These are phyloP conservation scores for Corymbia maculata DNA, from an alignment of 345 rosid genomes.

Conservation along the genomic window DNA sequence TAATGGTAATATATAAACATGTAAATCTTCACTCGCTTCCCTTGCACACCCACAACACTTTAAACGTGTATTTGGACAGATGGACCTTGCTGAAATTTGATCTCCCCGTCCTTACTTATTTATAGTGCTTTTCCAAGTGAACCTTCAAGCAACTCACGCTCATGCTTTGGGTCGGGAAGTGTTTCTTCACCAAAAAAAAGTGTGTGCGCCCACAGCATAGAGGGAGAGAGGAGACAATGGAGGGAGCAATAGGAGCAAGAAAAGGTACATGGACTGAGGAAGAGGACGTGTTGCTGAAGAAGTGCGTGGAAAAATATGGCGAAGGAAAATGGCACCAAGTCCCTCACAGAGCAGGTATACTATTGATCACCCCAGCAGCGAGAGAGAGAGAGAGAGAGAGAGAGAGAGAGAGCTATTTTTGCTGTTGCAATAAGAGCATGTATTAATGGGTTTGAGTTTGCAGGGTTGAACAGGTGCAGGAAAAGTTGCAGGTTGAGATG, in stretches of 20 bases:
- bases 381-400: neutral
- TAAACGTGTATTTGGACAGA: neutral
- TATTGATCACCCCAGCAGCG: neutral
- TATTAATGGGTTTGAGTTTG: neutral
- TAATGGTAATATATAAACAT: too few species aligned
- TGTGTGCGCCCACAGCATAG: neutral
- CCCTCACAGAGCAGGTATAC: constrained; percentile 1
- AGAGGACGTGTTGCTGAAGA: constrained; percentile 22
- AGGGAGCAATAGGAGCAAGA: neutral
- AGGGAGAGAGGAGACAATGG: neutral
- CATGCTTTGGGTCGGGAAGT: neutral
- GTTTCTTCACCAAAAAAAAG: neutral
- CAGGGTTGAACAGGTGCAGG: constrained; percentile 48
- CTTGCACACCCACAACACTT: too few species aligned
- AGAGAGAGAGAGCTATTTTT: neutral
- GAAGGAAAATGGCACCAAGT: constrained; percentile 30
- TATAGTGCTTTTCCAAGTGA: neutral
- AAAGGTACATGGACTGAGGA: constrained; percentile 34
- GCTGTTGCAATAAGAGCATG: too few species aligned
- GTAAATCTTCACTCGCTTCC: too few species aligned
- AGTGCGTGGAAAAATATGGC: constrained; percentile 17
- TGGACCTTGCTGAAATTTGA: neutral
- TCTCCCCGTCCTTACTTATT: neutral
- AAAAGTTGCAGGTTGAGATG: constrained; percentile 56
- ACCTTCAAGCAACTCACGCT: neutral